Base-by-base conservation (phyloP, 176 grass and related monocot species). In the Paspalum vaginatum region DNA sequence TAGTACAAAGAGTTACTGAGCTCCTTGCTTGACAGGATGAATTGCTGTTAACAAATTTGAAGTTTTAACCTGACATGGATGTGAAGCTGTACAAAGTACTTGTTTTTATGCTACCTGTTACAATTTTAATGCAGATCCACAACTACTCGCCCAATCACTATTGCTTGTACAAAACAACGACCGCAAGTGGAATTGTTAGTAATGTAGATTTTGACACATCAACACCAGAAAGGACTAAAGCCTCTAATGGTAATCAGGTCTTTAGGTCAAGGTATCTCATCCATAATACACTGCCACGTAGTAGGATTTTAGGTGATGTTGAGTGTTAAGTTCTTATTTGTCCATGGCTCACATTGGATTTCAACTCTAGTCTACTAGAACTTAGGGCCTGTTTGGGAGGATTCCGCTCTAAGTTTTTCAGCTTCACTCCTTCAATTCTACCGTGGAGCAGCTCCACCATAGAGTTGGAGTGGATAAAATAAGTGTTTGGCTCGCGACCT, bases 1-100 rank as follows among this genome's bases (percentile, higher is more conserved):
- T 97, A 72, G 58, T 92, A 61, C 73, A 82, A 38, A 88, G 94
- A 85, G 75, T 74, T 44, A 74, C 39, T 44, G 77, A 63, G 66
- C 84, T 97, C 61, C 81, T 97, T 89, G 79, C 79, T 68, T 92
- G 83, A 90, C 75, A 81, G 15, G 15, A 61, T 10, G 24, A 20
- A 72, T 66, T 83, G 14, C 48, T 72, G 20, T 79, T 58, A 50
- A 25, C n/a, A 73, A 14, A 1, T 32, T 1, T 32, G 32, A 64
- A 54, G n/a, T 12, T 64, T 48, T 4, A 51, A 22, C 48, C 6
- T 75, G 56, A 79, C 52, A 45, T 55, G 49, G 17, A 55, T 55
- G 55, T 67, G 61, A 62, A 83, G 61, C 57, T 22, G 3, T 68
- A 17, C 22, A 26, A 45, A 43, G 39, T 43, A 42, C 72, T 11